Percentiles rank a stretch among this genome's conserved stretches.
Evolutionary conservation across 345 rosid species (phyloP).

Genomic region (Chamaenerion angustifolium): DNA sequence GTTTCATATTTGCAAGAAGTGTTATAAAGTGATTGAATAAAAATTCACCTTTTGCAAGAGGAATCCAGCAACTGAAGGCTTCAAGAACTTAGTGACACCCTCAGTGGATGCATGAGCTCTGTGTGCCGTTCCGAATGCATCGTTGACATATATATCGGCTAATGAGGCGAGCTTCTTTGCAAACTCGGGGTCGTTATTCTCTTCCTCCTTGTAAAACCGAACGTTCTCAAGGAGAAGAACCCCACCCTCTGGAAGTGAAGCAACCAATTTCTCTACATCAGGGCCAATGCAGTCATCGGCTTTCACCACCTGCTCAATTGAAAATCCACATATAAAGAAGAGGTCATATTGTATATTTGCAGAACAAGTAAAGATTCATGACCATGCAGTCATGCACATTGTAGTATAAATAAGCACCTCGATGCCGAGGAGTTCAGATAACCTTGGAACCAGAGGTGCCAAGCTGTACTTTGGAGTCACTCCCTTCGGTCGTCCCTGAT

Average conservation of each 20-base stretch:
- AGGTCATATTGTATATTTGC: no score
- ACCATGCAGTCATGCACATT: no score
- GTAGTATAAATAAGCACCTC: conserved; percentile 24
- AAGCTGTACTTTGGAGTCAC: conserved; percentile 88
- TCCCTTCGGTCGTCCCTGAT: conserved; percentile 87
- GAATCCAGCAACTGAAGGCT: conserved; percentile 93
- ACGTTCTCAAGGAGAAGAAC: conserved; percentile 91
- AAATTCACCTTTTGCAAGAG: conserved; percentile 74
- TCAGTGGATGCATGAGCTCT: conserved; percentile 97
- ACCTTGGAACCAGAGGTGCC: conserved; percentile 76
- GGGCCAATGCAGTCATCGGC: conserved; percentile 91
- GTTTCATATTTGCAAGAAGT: background rate
- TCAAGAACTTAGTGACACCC: conserved; percentile 78
- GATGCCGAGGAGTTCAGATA: conserved; percentile 78
- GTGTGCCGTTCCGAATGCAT: conserved; percentile 95
- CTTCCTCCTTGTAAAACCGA: conserved; percentile 86
- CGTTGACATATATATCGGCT: conserved; percentile 87
- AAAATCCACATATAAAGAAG: background rate
- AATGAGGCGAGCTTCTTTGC: conserved; percentile 87
- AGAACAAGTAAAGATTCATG: no score
- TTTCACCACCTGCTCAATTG: conserved; percentile 37
- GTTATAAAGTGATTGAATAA: background rate
- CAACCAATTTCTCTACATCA: conserved; percentile 70
- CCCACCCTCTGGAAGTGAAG: conserved; percentile 77
- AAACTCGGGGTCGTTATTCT: conserved; percentile 86